Conservation (phyloP, 768 basidiomycete genomes). For the Mrakia frigida region DNA sequence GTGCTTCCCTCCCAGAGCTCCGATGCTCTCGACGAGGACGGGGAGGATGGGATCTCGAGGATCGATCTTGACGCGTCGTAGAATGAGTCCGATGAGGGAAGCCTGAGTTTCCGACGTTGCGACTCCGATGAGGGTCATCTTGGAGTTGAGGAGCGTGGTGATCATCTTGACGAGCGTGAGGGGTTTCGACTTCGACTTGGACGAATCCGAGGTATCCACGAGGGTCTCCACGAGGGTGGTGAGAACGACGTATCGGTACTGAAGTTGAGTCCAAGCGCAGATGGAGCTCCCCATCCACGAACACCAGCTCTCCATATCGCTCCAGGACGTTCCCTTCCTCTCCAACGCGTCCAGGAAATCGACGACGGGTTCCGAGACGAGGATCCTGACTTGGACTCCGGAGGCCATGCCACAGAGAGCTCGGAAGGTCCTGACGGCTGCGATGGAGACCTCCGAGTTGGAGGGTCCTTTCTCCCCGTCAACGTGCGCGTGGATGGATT, state of each 20-base stretch:
- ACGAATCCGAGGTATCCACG: conserved; percentile 46
- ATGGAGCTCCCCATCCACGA: conserved; percentile 73
- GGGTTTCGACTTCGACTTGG: conserved; percentile 44
- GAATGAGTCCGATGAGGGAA: conserved; percentile 65
- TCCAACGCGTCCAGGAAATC: conserved; percentile 55
- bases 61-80: conserved; percentile 62
- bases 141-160: conserved; percentile 72
- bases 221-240: conserved; percentile 76
- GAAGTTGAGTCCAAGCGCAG: conserved; percentile 85
- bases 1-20: conserved; percentile 72
- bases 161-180: conserved; percentile 69
- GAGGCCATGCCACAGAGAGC: conserved; percentile 70
- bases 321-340: conserved; percentile 50
- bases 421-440: conserved; percentile 65
- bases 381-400: conserved; percentile 59
- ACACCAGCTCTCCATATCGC: conserved; percentile 59
- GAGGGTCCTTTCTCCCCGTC: conserved; percentile 84
- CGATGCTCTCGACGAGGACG: conserved; percentile 65
- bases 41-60: conserved; percentile 62
- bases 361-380: conserved; percentile 66
- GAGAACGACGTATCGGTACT: conserved; percentile 85
- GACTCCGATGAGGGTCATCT: conserved; percentile 73
- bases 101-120: conserved; percentile 85
- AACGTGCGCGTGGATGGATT: conserved; percentile 79
- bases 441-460: conserved; percentile 64